Conservation (phyloP, 176 grass and related monocot species). For the Otatea glauca region DNA sequence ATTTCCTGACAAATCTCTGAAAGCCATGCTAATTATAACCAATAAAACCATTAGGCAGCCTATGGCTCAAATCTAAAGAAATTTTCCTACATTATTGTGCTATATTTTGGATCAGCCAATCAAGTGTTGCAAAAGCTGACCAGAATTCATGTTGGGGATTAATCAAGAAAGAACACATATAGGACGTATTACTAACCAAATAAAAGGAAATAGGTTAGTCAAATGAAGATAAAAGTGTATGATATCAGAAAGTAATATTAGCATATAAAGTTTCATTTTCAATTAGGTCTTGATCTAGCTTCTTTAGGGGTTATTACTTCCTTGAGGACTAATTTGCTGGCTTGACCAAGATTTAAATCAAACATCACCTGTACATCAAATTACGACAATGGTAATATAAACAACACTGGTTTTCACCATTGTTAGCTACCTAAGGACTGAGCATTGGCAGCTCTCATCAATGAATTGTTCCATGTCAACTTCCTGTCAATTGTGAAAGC, state of each 20-base stretch:
- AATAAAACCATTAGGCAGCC: not conserved
- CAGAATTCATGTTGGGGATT: not conserved
- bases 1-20: not conserved
- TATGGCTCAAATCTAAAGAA: not conserved
- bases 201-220: not conserved
- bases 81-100: not conserved
- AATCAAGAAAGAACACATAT: not conserved
- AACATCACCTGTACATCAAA: not conserved
- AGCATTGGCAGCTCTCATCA: not conserved
- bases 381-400: not conserved
- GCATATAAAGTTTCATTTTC: not conserved
- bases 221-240: not conserved
- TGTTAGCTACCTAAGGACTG: not conserved
- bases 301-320: too few relatives aligned
- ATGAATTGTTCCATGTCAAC: not conserved
- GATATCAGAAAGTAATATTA: not conserved
- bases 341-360: not conserved
- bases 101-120: not conserved
- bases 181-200: not conserved
- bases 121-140: not conserved
- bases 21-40: slow-evolving; percentile 2
- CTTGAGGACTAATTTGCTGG: not conserved
- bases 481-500: slow-evolving; percentile 19
- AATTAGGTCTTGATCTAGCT: too few relatives aligned
- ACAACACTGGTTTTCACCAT: not conserved